A percentile compares a stretch with the other conserved stretches of the same genome.
phyloP scores from a whole-genome alignment of 768 basidiomycete species.

The Panaeolus cyanescens region DNA sequence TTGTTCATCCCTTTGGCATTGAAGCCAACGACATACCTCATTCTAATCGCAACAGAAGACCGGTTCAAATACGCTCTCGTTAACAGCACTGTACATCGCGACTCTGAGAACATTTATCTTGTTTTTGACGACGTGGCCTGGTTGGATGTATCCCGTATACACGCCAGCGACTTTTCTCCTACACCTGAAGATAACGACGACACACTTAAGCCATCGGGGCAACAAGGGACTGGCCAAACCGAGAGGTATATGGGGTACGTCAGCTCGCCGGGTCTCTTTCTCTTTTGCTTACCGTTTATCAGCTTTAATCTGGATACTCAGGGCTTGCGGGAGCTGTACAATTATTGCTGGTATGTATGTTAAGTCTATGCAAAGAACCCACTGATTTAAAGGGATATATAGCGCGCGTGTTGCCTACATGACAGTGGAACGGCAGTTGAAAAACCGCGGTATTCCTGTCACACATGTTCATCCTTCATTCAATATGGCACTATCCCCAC shows the following conservation, averaged over 20 bases:
- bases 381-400: not conserved
- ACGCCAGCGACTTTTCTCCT: conserved; percentile 18
- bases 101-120: conserved; percentile 60
- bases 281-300: conserved; percentile 14
- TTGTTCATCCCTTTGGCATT: conserved; percentile 79
- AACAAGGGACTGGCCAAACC: not conserved
- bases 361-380: not conserved
- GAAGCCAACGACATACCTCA: conserved; percentile 82
- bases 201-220: not conserved
- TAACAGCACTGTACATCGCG: conserved; percentile 47
- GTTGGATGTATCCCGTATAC: conserved; percentile 74
- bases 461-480: conserved; percentile 67
- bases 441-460: conserved; percentile 77
- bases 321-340: conserved; percentile 76
- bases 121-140: conserved; percentile 79
- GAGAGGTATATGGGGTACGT: conserved; percentile 22
- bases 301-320: conserved; percentile 74
- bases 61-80: conserved; percentile 84
- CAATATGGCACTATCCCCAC: conserved; percentile 39
- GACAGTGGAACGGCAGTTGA: conserved; percentile 87
- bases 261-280: not conserved
- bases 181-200: not conserved
- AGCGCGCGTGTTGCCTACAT: conserved; percentile 92
- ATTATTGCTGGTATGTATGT: conserved; percentile 75
- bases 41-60: conserved; percentile 77